phyloP scores from a whole-genome alignment of 495 filamentous ascomycete genomes.

The Aspergillus ostianus region DNA sequence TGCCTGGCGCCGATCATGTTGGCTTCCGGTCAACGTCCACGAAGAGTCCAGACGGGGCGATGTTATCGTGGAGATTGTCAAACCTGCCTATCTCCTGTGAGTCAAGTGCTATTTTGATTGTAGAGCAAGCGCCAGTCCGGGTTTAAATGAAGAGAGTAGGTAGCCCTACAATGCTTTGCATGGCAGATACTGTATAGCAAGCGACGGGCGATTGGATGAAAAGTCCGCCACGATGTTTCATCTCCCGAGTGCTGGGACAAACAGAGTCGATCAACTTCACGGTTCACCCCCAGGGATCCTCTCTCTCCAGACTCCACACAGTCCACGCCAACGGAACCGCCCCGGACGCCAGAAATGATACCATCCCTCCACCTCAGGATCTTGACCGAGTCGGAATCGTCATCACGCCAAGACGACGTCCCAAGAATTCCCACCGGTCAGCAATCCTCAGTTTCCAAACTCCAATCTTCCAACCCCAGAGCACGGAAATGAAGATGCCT shows the following conservation, averaged over 20 bases:
- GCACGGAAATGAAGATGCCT: constrained; percentile 3
- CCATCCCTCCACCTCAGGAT: neutral
- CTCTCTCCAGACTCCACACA: neutral
- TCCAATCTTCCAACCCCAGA: neutral
- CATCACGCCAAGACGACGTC: neutral
- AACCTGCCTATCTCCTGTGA: no score
- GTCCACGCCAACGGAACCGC: no score
- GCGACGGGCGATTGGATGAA: neutral
- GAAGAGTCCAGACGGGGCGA: constrained; percentile 11
- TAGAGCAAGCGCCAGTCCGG: neutral
- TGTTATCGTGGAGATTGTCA: neutral
- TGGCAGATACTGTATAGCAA: neutral
- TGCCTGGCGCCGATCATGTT: constrained; percentile 16
- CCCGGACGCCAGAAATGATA: neutral
- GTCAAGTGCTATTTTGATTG: neutral
- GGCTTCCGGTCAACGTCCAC: constrained; percentile 2
- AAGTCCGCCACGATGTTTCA: constrained; percentile 1
- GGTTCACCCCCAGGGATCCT: neutral
- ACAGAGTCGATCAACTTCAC: neutral
- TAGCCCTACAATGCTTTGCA: neutral
- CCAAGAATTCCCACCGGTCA: constrained; percentile 3
- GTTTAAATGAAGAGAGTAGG: neutral
- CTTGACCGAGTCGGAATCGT: neutral
- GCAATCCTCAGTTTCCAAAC: neutral
- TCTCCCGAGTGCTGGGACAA: neutral